phyloP scores from a whole-genome alignment of 345 rosid genomes.

The Syzygium aromaticum region DNA sequence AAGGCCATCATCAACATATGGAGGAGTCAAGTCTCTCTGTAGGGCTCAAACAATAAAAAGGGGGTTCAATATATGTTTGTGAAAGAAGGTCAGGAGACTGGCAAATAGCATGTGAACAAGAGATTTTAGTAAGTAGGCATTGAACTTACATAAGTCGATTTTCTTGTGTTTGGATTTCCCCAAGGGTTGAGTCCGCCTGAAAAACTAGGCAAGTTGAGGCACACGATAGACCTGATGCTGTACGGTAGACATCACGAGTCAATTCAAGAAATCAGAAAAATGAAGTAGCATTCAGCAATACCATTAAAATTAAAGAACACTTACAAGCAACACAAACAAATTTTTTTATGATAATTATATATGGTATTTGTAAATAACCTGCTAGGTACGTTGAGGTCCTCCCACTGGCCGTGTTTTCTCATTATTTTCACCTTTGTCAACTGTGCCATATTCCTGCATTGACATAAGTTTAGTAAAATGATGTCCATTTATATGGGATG shows the following conservation, averaged over 20 bases:
- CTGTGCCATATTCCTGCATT: constrained; percentile 49
- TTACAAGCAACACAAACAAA: background rate
- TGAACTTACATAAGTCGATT: constrained; percentile 30
- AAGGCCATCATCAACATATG: constrained; percentile 36
- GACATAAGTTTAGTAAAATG: background rate
- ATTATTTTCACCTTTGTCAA: constrained; percentile 44
- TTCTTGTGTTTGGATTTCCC: constrained; percentile 51
- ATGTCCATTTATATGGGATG: background rate
- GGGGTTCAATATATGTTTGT: background rate
- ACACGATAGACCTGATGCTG: constrained; percentile 67
- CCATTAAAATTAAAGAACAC: background rate
- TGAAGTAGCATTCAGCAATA: background rate
- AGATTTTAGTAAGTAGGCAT: background rate
- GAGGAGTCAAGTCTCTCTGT: constrained; percentile 36
- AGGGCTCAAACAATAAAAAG: background rate
- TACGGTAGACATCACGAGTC: constrained; percentile 2
- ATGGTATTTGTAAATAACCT: constrained; percentile 18
- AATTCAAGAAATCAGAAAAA: background rate
- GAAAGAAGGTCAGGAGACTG: background rate
- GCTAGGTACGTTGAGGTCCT: constrained; percentile 43
- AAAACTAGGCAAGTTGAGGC: constrained; percentile 76
- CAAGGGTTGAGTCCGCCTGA: constrained; percentile 77
- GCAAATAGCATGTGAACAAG: background rate
- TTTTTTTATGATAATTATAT: background rate
- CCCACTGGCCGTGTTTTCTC: constrained; percentile 51